phyloP scores from a whole-genome alignment of 2,329 filamentous ascomycete species.

The Aspergillus proliferans region DNA sequence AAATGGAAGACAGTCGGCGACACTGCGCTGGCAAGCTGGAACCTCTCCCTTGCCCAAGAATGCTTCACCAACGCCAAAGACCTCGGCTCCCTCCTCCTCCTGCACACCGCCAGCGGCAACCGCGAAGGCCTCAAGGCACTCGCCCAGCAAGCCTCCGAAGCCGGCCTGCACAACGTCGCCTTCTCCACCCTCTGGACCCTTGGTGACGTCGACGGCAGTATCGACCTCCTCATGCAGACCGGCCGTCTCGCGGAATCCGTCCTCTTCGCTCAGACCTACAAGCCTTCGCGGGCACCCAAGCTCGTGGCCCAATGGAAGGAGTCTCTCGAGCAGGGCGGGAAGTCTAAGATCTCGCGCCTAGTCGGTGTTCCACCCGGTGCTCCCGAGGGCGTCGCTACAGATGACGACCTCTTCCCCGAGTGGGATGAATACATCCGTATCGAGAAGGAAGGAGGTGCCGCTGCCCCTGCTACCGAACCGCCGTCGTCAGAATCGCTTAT shows the following conservation, averaged over 20 bases:
- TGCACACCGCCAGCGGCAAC: slow-evolving; percentile 82
- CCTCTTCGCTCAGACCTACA: slow-evolving; percentile 91
- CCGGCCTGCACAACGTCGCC: slow-evolving; percentile 82
- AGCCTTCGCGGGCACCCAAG: slow-evolving; percentile 65
- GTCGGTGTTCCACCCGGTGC: slow-evolving; percentile 77
- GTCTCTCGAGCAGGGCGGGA: slow-evolving; percentile 74
- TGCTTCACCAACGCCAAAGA: slow-evolving; percentile 91
- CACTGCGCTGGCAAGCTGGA: slow-evolving; percentile 78
- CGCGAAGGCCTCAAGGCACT: slow-evolving; percentile 66
- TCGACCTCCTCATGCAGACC: slow-evolving; percentile 72
- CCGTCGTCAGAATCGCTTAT: slow-evolving; percentile 36
- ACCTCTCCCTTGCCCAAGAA: slow-evolving; percentile 80
- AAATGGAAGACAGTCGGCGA: slow-evolving; percentile 99
- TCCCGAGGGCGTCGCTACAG: slow-evolving; percentile 40
- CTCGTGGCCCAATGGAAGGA: slow-evolving; percentile 77
- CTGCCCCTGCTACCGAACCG: slow-evolving; percentile 26
- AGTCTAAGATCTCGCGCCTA: slow-evolving; percentile 74
- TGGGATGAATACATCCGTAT: slow-evolving; percentile 87
- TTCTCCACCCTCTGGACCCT: slow-evolving; percentile 88
- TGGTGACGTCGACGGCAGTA: slow-evolving; percentile 73
- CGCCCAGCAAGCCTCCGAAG: slow-evolving; percentile 66
- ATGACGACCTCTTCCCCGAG: slow-evolving; percentile 85
- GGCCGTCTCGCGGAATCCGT: slow-evolving; percentile 78
- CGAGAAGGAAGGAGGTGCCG: slow-evolving; percentile 61
- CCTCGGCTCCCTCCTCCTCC: slow-evolving; percentile 76